Base-by-base conservation (phyloP, 1,139 yeast species). In the Diutina scorzettiae region DNA sequence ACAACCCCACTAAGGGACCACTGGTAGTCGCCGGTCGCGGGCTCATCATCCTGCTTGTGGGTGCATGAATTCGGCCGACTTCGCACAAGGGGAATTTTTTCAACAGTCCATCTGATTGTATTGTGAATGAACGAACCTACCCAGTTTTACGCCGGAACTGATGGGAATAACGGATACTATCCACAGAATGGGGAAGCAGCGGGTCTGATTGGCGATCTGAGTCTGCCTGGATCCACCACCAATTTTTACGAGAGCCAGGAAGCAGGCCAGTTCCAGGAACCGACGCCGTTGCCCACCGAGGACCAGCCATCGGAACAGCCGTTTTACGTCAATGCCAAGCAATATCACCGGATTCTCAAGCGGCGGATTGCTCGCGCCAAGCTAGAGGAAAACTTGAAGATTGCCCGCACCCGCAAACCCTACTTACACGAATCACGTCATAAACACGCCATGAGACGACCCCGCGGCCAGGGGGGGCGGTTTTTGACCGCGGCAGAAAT, bases 381-480 rank as follows among this genome's bases (percentile, higher is more conserved):
- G 58, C 71, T 91, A 43, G 98, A 91, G 56, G 97, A 91, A 54
- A 76, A 79, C 41, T 70, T 91, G 48, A 82, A 85, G 55, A 84
- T 84, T 8, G 93, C 94, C 20, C 73, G 96, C 49, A 94, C 94
- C 7, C 75, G 97, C 50, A 82, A 83, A 55, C 98, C 98, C 3
- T 93, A 93, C 58, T 63, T 93, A 43, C 99, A 93, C 58, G 98
- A 93, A 60, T 86, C 96, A 16, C 75, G 99, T 53, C 99, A 93
- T 60, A 91, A 91, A 59, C 99, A 93, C 60, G 99, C 99, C 18
- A 91, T 93, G 98, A 74, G 98, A 57, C 76, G 99, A 59, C 98
- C 98, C 14, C 76, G 99, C 53, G 99, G 99, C 24, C 97, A 91
- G 62, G 98, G 98, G 25, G 99, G 99, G 3, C 69, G 98, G 47